A percentile compares a stretch with the other conserved stretches of the same genome.
Evolutionary conservation across 2,329 filamentous ascomycete species (phyloP).

Genomic region (Paecilomyces sp.): DNA sequence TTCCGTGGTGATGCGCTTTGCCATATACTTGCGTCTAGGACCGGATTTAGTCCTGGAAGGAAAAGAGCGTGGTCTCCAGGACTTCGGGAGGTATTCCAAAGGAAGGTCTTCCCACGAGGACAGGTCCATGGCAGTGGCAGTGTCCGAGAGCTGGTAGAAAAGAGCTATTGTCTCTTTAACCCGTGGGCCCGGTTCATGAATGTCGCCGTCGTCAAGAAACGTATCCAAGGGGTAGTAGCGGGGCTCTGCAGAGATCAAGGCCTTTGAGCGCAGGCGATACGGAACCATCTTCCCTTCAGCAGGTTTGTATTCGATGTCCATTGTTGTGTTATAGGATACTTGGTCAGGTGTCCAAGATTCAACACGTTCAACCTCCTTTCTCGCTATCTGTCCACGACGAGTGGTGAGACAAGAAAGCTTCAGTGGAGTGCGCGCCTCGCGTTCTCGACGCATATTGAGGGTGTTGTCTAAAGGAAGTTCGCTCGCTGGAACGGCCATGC

Average conservation of each 20-base stretch:
- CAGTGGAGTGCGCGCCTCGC: constrained; percentile 16
- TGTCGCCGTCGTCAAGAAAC: constrained; percentile 10
- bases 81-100: constrained; percentile 34
- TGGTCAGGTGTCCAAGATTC: constrained; percentile 16
- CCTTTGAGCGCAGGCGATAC: constrained; percentile 10
- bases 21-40: not conserved
- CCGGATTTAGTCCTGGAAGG: not conserved
- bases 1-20: not conserved
- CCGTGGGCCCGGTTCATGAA: constrained; percentile 10
- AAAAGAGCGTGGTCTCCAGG: constrained; percentile 48
- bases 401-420: constrained; percentile 20
- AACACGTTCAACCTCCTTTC: constrained; percentile 19
- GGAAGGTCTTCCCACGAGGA: constrained; percentile 14
- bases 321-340: constrained; percentile 19
- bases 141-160: constrained; percentile 10
- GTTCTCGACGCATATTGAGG: constrained; percentile 20
- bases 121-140: constrained; percentile 4
- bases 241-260: constrained; percentile 3
- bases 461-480: constrained; percentile 15
- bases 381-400: constrained; percentile 9
- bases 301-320: constrained; percentile 12
- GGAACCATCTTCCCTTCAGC: not conserved
- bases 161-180: constrained; percentile 8
- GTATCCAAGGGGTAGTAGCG: constrained; percentile 10
- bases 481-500: constrained; percentile 14